A percentile compares a stretch with the other conserved stretches of the same genome.
phyloP scores from a whole-genome alignment of 2,329 filamentous ascomycete genomes.

The Talaromyces verruculosus region DNA sequence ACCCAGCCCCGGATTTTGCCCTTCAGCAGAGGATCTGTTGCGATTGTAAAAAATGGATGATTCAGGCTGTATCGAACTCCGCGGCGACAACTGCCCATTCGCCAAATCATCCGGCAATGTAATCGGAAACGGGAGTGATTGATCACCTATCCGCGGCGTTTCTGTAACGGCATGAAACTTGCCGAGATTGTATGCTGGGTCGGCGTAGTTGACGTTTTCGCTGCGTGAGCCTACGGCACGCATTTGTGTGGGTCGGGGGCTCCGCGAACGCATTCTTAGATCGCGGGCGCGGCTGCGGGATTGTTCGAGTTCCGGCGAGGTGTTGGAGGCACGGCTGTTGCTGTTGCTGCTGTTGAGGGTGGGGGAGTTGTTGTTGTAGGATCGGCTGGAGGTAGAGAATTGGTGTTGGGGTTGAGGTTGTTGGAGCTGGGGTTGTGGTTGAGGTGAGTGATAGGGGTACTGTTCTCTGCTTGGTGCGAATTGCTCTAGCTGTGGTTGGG shows the following conservation, averaged over 20 bases:
- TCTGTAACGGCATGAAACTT: conserved; percentile 37
- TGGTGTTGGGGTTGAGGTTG: conserved; percentile 17
- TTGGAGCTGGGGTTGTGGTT: neutral
- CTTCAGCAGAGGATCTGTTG: conserved; percentile 20
- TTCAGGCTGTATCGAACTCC: conserved; percentile 18
- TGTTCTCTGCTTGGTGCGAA: neutral
- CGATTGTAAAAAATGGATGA: conserved; percentile 19
- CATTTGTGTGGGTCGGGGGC: conserved; percentile 33
- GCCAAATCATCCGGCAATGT: conserved; percentile 32
- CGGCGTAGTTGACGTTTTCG: conserved; percentile 27
- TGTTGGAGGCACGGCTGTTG: conserved; percentile 16
- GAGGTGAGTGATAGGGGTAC: conserved; percentile 8
- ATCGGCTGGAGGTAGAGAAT: conserved; percentile 8
- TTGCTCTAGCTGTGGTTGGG: neutral
- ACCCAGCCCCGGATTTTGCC: conserved; percentile 17
- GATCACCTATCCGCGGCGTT: conserved; percentile 35
- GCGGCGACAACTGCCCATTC: conserved; percentile 22
- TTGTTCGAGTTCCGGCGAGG: conserved; percentile 23
- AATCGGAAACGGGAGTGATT: conserved; percentile 40
- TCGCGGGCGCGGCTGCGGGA: conserved; percentile 33
- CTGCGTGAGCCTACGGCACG: conserved; percentile 27
- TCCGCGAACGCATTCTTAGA: conserved; percentile 40
- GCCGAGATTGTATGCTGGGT: conserved; percentile 32
- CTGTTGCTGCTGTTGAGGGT: conserved; percentile 20
- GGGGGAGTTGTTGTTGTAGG: conserved; percentile 8